phyloP scores from a whole-genome alignment of 495 filamentous ascomycete species.

The Penicillium arizonense region DNA sequence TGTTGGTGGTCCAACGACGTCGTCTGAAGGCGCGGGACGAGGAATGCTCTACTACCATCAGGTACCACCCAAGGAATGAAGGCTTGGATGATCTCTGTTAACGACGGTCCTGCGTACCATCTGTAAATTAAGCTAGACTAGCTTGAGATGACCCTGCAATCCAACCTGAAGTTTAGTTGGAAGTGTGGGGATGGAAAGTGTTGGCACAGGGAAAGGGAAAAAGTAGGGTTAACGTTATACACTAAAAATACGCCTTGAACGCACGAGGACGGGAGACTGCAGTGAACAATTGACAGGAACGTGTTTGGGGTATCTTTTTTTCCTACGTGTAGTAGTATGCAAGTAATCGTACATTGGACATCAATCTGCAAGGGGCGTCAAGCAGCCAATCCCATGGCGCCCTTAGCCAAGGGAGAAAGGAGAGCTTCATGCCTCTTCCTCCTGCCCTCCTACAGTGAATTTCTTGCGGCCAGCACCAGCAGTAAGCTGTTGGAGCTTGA shows the following conservation, averaged over 20 bases:
- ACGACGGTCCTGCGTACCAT: constrained; percentile 1
- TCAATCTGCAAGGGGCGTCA: constrained; percentile 40
- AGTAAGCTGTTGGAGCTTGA: constrained; percentile 83
- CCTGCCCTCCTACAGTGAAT: constrained; percentile 74
- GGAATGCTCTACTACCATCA: constrained; percentile 28
- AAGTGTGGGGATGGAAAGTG: constrained; percentile 12
- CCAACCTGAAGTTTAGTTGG: constrained; percentile 15
- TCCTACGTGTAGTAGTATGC: constrained; percentile 17
- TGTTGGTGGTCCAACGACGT: constrained; percentile 31
- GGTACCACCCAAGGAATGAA: constrained; percentile 36
- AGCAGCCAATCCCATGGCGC: constrained; percentile 20
- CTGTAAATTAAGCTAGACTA: constrained; percentile 9
- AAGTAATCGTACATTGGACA: constrained; percentile 31
- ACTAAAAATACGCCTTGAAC: constrained; percentile 17
- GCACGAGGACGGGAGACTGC: constrained; percentile 31
- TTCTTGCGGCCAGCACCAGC: constrained; percentile 74
- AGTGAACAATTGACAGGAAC: constrained; percentile 39
- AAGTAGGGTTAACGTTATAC: constrained; percentile 19
- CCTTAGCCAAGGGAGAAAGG: constrained; percentile 38
- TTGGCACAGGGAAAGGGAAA: constrained; percentile 15
- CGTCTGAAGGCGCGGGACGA: constrained; percentile 14
- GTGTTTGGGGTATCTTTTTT: constrained; percentile 38
- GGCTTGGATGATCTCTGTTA: constrained; percentile 19
- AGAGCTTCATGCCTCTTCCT: constrained; percentile 57
- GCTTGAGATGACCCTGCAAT: constrained; percentile 16